Evolutionary conservation across 1,284 basidiomycete genomes (phyloP).

Genomic region (Uromyces viciae-fabae): DNA sequence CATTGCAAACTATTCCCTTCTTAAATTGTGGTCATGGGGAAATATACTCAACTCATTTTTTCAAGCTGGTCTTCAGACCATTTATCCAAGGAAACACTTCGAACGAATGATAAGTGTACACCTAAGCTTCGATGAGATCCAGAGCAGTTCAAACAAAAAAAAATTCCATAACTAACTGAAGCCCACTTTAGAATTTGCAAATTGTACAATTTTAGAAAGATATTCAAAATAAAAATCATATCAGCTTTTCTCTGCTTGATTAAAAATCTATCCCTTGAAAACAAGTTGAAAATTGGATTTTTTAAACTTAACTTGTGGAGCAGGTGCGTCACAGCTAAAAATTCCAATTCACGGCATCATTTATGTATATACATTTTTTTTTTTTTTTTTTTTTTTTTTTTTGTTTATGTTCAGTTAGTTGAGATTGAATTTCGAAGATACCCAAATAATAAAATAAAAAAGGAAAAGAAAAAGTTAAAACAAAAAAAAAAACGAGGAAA

Average conservation of each 20-base stretch:
- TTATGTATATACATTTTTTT: background rate
- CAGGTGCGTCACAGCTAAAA: conserved; percentile 27
- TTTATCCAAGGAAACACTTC: conserved; percentile 48
- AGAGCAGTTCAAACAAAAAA: conserved; percentile 85
- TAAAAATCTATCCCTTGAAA: background rate
- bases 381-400: too few species aligned
- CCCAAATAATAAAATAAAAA: background rate
- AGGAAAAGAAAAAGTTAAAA: background rate
- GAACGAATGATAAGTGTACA: conserved; percentile 70
- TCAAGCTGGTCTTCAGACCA: conserved; percentile 26
- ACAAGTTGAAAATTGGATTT: background rate
- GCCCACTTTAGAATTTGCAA: conserved; percentile 71
- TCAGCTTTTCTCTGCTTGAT: background rate
- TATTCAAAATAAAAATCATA: too few species aligned
- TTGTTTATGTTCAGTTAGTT: too few species aligned
- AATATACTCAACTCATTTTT: conserved; percentile 18
- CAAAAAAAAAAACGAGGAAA: background rate
- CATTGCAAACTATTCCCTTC: background rate
- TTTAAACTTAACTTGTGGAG: conserved; percentile 23
- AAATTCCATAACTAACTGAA: conserved; percentile 73
- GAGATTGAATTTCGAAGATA: too few species aligned
- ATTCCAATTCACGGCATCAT: background rate
- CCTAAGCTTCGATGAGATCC: conserved; percentile 83
- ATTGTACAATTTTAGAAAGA: too few species aligned
- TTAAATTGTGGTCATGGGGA: background rate